A percentile compares a stretch with the other conserved stretches of the same genome.
phyloP scores from a whole-genome alignment of 148 eudicot species.

The Silene conica region DNA sequence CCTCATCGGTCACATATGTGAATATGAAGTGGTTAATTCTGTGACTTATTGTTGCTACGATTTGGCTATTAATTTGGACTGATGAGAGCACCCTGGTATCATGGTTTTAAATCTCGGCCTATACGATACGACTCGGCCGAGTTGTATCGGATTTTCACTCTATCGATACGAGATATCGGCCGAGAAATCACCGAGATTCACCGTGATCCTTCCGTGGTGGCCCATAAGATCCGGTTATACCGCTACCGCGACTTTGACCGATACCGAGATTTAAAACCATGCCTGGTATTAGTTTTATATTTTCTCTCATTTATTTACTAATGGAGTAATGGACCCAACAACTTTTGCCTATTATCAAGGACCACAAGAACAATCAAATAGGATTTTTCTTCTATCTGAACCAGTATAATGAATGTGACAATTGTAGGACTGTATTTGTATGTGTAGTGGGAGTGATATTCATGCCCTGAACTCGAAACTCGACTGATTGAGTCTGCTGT shows the following conservation, averaged over 20 bases:
- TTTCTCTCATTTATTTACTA: too few relatives aligned
- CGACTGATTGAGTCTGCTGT: not conserved
- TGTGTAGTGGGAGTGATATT: not conserved
- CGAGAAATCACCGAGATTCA: too few relatives aligned
- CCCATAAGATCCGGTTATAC: too few relatives aligned
- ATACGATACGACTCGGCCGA: too few relatives aligned
- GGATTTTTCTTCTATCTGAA: not conserved
- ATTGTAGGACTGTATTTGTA: not conserved
- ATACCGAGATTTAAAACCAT: too few relatives aligned
- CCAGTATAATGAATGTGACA: not conserved
- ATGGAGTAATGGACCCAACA: not conserved
- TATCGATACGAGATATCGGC: too few relatives aligned
- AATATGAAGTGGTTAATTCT: constrained; percentile 10
- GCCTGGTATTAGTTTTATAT: constrained; percentile 2
- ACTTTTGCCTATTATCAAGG: constrained; percentile 5
- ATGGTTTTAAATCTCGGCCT: too few relatives aligned
- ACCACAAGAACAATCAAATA: constrained; percentile 5
- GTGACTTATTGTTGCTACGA: not conserved
- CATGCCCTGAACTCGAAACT: not conserved
- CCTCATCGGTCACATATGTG: constrained; percentile 11
- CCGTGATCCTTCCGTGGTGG: too few relatives aligned
- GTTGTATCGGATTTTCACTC: too few relatives aligned
- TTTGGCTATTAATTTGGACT: not conserved
- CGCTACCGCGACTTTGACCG: too few relatives aligned
- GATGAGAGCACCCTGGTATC: not conserved